Evolutionary conservation across 139 green algal genomes (phyloP), one percentile per base, ranked within the genome.

Genomic region (Closterium sp.): DNA sequence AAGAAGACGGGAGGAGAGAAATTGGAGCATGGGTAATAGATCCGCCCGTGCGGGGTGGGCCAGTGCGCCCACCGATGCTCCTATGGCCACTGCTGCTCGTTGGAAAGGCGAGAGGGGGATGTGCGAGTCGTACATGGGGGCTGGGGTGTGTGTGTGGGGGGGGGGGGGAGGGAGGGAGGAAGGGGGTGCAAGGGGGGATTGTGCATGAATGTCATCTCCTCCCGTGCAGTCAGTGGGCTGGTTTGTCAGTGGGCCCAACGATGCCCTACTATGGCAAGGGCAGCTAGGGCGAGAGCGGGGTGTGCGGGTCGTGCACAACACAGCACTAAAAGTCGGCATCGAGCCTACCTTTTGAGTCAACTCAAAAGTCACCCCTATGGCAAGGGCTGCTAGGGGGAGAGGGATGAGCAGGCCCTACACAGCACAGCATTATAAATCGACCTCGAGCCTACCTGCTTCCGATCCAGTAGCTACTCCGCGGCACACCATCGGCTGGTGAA

Each of bases 61-160:
- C 84, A 98, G 89, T 10, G 97, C 96, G 1, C 95, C 96, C 0
- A 95, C 30, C 0, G 95, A 92, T 3, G 95, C 93, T 1, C 97
- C 84, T 19, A 97, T 25, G 1, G 96, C 96, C 4, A 98, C 87
- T 4, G 95, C 94, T 0, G 88, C 94, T 84, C 96, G 96, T 86
- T 98, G 96, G 4, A 96, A 83, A 0, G 93, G 55, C 35, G 89
- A 94, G 2, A 98, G 93, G 0, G 95, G 95, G 4, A 97, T 85
- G 85, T 98, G 96, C 2, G 95, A 96, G 4, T 95, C 81, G 25
- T 86, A 86, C 19, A 86, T 12, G 9, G 43, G 43, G 43, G 3
- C 43, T 69, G 43, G 43, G 43, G n/a, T n/a, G n/a, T n/a, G n/a
- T n/a, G n/a, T n/a, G n/a, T n/a, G n/a, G 23, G 43, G 43, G 43